A percentile compares a stretch with the other conserved stretches of the same genome.
Evolutionary conservation across 768 basidiomycete species (phyloP).

Genomic region (Mycena chlorophos): DNA sequence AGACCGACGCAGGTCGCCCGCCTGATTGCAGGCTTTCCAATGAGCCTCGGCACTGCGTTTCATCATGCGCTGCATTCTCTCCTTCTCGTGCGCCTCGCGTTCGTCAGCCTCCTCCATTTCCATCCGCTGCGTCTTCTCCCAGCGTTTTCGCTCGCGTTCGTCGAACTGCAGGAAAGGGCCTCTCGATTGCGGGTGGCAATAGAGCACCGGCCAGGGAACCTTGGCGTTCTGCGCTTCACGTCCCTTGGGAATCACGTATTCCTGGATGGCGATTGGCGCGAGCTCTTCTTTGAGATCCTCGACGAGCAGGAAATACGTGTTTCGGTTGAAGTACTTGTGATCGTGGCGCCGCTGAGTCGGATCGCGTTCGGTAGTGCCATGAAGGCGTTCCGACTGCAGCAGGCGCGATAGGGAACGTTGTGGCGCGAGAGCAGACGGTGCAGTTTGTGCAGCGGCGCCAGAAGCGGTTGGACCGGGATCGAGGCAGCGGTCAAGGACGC

Average conservation of each 20-base stretch:
- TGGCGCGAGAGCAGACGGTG: slow-evolving; percentile 29
- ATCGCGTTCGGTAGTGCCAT: slow-evolving; percentile 91
- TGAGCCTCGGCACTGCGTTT: slow-evolving; percentile 41
- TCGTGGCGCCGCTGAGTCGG: slow-evolving; percentile 85
- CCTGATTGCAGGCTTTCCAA: slow-evolving; percentile 26
- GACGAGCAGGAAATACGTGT: slow-evolving; percentile 80
- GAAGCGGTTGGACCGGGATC: slow-evolving; percentile 31
- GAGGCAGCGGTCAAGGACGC: slow-evolving; percentile 69
- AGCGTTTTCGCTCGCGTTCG: slow-evolving; percentile 67
- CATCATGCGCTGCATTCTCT: slow-evolving; percentile 31
- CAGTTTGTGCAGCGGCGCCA: slow-evolving; percentile 25
- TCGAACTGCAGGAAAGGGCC: slow-evolving; percentile 78
- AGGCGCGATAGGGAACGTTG: slow-evolving; percentile 59
- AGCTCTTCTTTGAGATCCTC: slow-evolving; percentile 86
- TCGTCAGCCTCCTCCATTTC: slow-evolving; percentile 48
- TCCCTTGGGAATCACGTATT: slow-evolving; percentile 64
- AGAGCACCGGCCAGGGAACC: slow-evolving; percentile 79
- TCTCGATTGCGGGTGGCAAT: slow-evolving; percentile 72
- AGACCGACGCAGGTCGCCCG: slow-evolving; percentile 66
- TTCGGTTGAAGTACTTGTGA: slow-evolving; percentile 80
- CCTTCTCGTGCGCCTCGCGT: slow-evolving; percentile 34
- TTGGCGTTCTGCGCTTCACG: slow-evolving; percentile 51
- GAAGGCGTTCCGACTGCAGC: slow-evolving; percentile 77
- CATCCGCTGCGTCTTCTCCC: slow-evolving; percentile 56
- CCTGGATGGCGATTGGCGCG: slow-evolving; percentile 80